A percentile compares a stretch with the other conserved stretches of the same genome.
Evolutionary conservation across 2,329 filamentous ascomycete genomes (phyloP).

Genomic region (Alternaria viburni): DNA sequence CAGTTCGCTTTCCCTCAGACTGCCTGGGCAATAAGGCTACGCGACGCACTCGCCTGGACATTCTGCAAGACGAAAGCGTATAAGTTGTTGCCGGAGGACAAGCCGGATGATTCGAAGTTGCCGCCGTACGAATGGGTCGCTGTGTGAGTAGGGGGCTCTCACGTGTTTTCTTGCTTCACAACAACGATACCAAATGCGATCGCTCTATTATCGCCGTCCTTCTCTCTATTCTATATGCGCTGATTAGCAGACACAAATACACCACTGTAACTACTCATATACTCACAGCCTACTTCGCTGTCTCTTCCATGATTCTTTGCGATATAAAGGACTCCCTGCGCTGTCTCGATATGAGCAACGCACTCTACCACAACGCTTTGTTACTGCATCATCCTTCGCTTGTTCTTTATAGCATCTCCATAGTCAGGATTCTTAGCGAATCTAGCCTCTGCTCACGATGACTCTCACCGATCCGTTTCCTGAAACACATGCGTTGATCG

Average conservation of each 20-base stretch:
- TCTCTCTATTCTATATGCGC: not conserved
- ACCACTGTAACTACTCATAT: not conserved
- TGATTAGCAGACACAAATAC: not conserved
- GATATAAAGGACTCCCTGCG: not conserved
- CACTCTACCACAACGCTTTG: not conserved
- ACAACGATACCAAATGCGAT: not conserved
- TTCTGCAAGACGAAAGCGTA: slow-evolving; percentile 9
- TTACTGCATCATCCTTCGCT: not conserved
- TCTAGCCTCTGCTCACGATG: not conserved
- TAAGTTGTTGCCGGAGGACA: slow-evolving; percentile 4
- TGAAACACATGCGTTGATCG: not conserved
- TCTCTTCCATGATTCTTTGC: not conserved
- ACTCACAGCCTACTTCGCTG: not conserved
- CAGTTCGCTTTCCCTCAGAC: slow-evolving; percentile 42
- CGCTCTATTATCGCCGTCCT: not conserved
- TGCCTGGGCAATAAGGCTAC: slow-evolving; percentile 31
- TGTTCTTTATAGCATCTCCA: not conserved
- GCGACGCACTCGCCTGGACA: slow-evolving; percentile 2
- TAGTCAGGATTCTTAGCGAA: not conserved
- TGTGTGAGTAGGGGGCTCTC: not conserved
- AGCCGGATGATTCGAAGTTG: not conserved
- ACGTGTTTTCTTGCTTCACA: not conserved
- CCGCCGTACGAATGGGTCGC: slow-evolving; percentile 12
- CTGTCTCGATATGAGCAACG: not conserved
- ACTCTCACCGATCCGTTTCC: not conserved